Base-by-base conservation (phyloP, 148 eudicot genomes). In the Rhododendron griersonianum region DNA sequence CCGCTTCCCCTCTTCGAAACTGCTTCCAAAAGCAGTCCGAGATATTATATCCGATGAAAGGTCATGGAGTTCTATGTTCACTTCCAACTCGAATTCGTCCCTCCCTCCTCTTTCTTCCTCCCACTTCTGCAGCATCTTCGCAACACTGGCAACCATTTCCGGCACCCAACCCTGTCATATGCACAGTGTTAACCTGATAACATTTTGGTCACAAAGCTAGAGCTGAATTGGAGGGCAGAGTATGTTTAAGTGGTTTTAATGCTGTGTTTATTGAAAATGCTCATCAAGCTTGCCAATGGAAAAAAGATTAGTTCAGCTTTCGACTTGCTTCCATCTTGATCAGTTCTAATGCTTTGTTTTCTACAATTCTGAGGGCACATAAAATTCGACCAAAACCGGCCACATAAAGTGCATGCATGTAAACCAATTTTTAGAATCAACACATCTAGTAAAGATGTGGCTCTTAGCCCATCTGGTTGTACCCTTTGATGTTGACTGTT, bases 1-100 rank as follows among this genome's bases (percentile, higher is more conserved):
- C 28, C 85, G 88, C 82, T 91, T 94, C 57, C 98, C 98, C 59
- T 95, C 93, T 87, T 91, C 91, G 48, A 87, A 95, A 80, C 91
- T 92, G 87, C 98, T 95, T 13, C 98, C 97, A 83, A 95, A 95
- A 23, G 98, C 98, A n/a, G 96, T 94, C 81, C 92, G 81, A 1
- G 98, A 94, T 84, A 95, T 92, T n/a, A 95, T 86, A 44, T 95
- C 98, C 1, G 95, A 98, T 15, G 95, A 91, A 11, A 94, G 92
- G n/a, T 84, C 83, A 84, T 55, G 61, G 21, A 55, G 61, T 18
- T 94, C 91, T 84, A 86, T 86, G 85, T 91, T 87, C 87, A 93
- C 92, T 30, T 95, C 98, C 8, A 95, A 2, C 87, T 95, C 98
- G 13, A 94, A 90, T 51, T 95, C 95, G 9, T 89, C 91, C 51